Conservation (phyloP, 768 basidiomycete genomes). For the Flagelloscypha sp. region DNA sequence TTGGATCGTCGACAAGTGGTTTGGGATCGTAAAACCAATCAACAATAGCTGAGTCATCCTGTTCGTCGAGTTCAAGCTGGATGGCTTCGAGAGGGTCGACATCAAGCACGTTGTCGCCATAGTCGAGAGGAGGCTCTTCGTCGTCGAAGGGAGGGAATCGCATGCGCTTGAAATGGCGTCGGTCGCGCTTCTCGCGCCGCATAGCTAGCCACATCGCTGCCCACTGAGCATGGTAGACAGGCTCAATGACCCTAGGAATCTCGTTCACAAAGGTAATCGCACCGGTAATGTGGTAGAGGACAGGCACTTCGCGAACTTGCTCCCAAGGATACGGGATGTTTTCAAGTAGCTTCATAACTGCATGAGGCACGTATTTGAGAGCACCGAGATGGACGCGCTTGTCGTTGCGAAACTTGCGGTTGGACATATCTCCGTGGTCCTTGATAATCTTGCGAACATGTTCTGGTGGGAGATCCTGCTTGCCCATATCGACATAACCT, state of each 20-base stretch:
- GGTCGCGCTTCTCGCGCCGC: slow-evolving; percentile 96
- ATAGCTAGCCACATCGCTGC: slow-evolving; percentile 99
- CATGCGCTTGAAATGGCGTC: slow-evolving; percentile 99
- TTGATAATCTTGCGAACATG: slow-evolving; percentile 99
- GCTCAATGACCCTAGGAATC: slow-evolving; percentile 93
- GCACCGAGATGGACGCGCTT: slow-evolving; percentile 99
- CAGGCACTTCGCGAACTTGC: slow-evolving; percentile 98
- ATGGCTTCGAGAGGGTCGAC: slow-evolving; percentile 98
- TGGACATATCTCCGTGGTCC: slow-evolving; percentile 99
- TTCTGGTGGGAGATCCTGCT: slow-evolving; percentile 94
- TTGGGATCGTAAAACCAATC: slow-evolving; percentile 99
- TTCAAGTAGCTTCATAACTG: slow-evolving; percentile 97
- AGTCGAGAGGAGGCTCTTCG: slow-evolving; percentile 97
- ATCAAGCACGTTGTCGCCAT: slow-evolving; percentile 97
- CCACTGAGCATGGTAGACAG: slow-evolving; percentile 98
- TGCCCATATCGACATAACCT: slow-evolving; percentile 86
- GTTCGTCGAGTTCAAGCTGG: slow-evolving; percentile 87
- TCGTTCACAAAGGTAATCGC: slow-evolving; percentile 99
- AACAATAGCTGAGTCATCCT: slow-evolving; percentile 84
- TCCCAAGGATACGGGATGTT: slow-evolving; percentile 98
- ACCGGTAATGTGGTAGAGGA: slow-evolving; percentile 97
- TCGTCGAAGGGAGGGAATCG: slow-evolving; percentile 99
- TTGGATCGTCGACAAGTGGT: slow-evolving; percentile 83
- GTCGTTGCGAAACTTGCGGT: slow-evolving; percentile 97
- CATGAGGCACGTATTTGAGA: slow-evolving; percentile 97